A percentile compares a stretch with the other conserved stretches of the same genome.
Conservation (phyloP, 2,329 filamentous ascomycete species). For the Cladosporium austrohemisphaericum region DNA sequence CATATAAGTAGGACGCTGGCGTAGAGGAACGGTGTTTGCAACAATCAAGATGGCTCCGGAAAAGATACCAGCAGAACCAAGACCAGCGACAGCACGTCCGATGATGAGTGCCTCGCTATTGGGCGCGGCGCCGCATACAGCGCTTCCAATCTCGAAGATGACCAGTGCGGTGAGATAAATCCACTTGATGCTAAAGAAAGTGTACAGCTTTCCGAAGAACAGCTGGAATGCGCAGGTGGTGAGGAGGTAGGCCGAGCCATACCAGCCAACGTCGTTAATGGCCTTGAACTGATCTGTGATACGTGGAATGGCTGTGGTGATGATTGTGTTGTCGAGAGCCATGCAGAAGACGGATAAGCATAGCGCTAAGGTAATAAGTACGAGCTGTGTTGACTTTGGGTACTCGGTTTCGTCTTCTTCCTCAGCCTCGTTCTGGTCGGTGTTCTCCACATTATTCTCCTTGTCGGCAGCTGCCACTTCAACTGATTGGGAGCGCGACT, state of each 20-base stretch:
- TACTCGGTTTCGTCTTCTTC: constrained; percentile 34
- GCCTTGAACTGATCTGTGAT: constrained; percentile 25
- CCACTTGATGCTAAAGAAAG: constrained; percentile 36
- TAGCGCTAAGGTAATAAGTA: constrained; percentile 35
- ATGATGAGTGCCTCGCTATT: constrained; percentile 47
- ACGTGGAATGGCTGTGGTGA: constrained; percentile 30
- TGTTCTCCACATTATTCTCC: background rate
- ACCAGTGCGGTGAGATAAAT: constrained; percentile 39
- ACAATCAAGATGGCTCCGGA: constrained; percentile 45
- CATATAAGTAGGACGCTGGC: constrained; percentile 44
- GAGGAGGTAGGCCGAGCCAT: constrained; percentile 29
- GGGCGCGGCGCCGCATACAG: constrained; percentile 48
- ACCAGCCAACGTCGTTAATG: constrained; percentile 25
- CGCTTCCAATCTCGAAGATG: constrained; percentile 48
- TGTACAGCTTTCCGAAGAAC: constrained; percentile 20
- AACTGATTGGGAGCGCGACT: constrained; percentile 1
- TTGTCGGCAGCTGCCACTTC: background rate
- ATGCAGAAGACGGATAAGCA: constrained; percentile 36
- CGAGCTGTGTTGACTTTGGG: constrained; percentile 32
- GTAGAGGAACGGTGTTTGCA: constrained; percentile 42
- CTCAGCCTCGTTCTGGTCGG: background rate
- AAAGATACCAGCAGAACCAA: constrained; percentile 49
- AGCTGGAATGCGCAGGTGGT: constrained; percentile 44
- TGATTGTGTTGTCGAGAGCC: constrained; percentile 32
- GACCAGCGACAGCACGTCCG: constrained; percentile 46